These are phyloP conservation scores for Ustilago bromivora DNA, from an alignment of 1,284 basidiomycete genomes.

Conservation along the genomic window DNA sequence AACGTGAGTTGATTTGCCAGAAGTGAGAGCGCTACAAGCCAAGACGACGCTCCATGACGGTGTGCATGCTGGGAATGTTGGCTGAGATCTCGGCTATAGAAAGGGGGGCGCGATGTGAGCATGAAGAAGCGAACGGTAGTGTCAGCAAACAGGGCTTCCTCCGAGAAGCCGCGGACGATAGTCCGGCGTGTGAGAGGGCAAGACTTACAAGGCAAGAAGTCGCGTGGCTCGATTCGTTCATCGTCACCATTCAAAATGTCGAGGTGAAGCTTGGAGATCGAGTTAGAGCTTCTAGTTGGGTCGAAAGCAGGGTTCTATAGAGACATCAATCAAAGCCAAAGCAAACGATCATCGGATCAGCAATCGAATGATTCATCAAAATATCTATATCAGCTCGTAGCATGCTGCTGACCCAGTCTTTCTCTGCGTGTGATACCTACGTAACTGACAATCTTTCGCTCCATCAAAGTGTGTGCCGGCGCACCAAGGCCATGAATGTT, in stretches of 20 bases:
- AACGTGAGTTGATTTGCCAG: neutral
- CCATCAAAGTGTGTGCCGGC: slow-evolving; percentile 91
- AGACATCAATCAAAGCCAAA: neutral
- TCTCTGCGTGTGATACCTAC: slow-evolving; percentile 72
- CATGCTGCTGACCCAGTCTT: neutral
- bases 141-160: neutral
- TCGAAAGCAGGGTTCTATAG: slow-evolving; percentile 40
- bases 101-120: neutral
- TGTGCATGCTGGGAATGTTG: slow-evolving; percentile 35
- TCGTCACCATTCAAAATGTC: slow-evolving; percentile 68
- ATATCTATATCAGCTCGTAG: neutral
- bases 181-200: neutral
- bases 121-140: neutral
- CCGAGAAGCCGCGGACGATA: neutral
- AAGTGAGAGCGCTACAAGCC: slow-evolving; percentile 21
- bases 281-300: slow-evolving; percentile 28
- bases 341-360: neutral
- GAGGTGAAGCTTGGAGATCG: slow-evolving; percentile 62
- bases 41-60: slow-evolving; percentile 47
- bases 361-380: neutral
- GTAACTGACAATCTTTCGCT: slow-evolving; percentile 83
- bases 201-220: slow-evolving; percentile 65
- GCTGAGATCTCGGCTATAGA: slow-evolving; percentile 34
- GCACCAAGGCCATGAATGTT: slow-evolving; percentile 87
- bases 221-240: slow-evolving; percentile 63